phyloP scores from a whole-genome alignment of 2,329 filamentous ascomycete genomes.

The Aspergillus fischeri region DNA sequence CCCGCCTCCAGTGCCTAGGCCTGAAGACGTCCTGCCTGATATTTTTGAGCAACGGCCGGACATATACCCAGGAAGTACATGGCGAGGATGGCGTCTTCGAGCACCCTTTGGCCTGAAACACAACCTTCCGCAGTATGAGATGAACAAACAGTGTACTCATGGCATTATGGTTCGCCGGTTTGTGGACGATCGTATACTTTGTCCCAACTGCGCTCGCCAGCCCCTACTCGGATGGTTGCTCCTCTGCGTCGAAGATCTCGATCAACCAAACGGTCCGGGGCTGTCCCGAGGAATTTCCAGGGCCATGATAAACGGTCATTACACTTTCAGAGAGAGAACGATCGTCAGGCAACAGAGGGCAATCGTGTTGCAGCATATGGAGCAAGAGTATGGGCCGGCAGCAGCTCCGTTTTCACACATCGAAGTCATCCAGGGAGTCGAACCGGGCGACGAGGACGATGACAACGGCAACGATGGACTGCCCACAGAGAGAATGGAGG shows the following conservation, averaged over 20 bases:
- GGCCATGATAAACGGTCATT: slow-evolving; percentile 40
- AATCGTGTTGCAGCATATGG: slow-evolving; percentile 22
- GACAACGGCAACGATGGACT: background rate
- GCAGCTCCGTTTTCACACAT: background rate
- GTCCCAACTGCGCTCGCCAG: slow-evolving; percentile 54
- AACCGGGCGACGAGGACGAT: background rate
- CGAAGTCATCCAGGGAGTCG: slow-evolving; percentile 3
- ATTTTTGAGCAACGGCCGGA: background rate
- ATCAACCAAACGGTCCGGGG: slow-evolving; percentile 8
- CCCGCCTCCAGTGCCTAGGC: background rate
- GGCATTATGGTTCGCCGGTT: slow-evolving; percentile 63
- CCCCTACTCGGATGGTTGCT: slow-evolving; percentile 69
- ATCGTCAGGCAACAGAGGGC: slow-evolving; percentile 41
- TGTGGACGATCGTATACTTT: slow-evolving; percentile 47
- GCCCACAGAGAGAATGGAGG: background rate
- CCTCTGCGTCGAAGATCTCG: slow-evolving; percentile 63
- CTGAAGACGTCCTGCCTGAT: background rate
- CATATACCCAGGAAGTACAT: background rate
- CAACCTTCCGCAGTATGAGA: background rate
- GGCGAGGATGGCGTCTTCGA: background rate
- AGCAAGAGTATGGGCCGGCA: slow-evolving; percentile 9
- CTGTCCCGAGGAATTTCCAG: slow-evolving; percentile 40
- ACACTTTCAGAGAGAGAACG: slow-evolving; percentile 40
- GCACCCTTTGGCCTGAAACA: background rate
- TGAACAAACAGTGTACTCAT: slow-evolving; percentile 40